Conservation (phyloP, 371 early-diverging fungal genomes). For the Coemansia sp. region DNA sequence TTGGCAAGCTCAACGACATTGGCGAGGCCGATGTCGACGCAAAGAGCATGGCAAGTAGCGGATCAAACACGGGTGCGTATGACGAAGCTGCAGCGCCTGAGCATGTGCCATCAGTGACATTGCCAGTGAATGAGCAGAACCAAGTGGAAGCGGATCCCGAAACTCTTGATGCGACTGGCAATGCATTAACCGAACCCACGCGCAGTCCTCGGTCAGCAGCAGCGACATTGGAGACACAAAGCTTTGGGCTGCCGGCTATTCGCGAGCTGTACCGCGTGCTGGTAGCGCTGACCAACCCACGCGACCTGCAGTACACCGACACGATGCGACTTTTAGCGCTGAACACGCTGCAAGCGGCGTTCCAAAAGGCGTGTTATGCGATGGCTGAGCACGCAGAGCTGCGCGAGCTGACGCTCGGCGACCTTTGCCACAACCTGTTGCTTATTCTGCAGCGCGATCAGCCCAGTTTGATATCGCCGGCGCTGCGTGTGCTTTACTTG, state of each 20-base stretch:
- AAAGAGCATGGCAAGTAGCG: too few relatives aligned
- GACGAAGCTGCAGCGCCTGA: background rate
- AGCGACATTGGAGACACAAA: background rate
- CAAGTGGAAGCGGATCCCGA: background rate
- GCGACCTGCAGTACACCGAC: slow-evolving; percentile 88
- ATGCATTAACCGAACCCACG: too few relatives aligned
- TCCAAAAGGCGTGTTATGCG: slow-evolving; percentile 81
- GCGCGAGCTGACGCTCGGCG: slow-evolving; percentile 73
- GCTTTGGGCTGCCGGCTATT: slow-evolving; percentile 82
- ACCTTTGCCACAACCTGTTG: slow-evolving; percentile 83
- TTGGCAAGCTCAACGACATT: slow-evolving; percentile 31
- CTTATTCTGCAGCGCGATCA: slow-evolving; percentile 59
- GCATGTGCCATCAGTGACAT: background rate
- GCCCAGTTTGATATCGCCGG: slow-evolving; percentile 40
- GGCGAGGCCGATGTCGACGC: background rate
- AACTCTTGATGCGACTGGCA: background rate
- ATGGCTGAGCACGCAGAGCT: slow-evolving; percentile 70
- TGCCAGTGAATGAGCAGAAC: background rate
- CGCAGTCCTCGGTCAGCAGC: background rate
- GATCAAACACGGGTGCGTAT: background rate
- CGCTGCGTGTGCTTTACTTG: slow-evolving; percentile 46
- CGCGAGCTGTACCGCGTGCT: slow-evolving; percentile 87
- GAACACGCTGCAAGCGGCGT: slow-evolving; percentile 69
- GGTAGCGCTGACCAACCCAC: slow-evolving; percentile 85
- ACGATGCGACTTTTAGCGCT: slow-evolving; percentile 89